Percentiles rank a stretch among this genome's conserved stretches.
Evolutionary conservation across 139 green algal genomes (phyloP).

Genomic region (Raphidocelis subcapitata): DNA sequence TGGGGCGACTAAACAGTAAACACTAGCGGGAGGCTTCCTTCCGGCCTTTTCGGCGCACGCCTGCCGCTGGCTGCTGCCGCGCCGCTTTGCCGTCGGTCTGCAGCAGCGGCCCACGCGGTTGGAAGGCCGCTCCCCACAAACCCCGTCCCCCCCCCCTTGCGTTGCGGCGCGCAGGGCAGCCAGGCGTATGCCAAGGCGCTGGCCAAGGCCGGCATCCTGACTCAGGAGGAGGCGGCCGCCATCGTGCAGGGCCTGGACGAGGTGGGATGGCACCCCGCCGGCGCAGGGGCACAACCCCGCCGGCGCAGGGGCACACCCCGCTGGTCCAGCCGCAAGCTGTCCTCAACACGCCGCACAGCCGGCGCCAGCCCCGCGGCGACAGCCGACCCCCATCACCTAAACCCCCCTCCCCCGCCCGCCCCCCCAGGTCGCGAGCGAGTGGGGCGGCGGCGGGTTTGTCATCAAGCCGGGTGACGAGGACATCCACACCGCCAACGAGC

Average conservation of each 20-base stretch:
- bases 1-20: too few species aligned
- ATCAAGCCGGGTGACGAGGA: conserved; percentile 92
- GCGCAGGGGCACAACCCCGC: too few species aligned
- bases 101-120: too few species aligned
- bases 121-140: too few species aligned
- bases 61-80: too few species aligned
- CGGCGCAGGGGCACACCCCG: too few species aligned
- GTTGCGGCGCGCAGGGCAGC: conserved; percentile 63
- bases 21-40: neutral
- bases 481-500: conserved; percentile 98
- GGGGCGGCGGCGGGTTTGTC: conserved; percentile 73
- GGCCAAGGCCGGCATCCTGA: conserved; percentile 84
- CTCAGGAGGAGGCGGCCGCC: conserved; percentile 66
- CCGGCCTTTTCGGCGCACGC: too few species aligned
- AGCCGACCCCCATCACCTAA: neutral
- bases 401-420: neutral
- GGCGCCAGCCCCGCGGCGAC: too few species aligned
- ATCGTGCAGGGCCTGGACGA: conserved; percentile 79
- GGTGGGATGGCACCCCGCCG: conserved; percentile 41
- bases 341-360: too few species aligned
- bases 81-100: too few species aligned
- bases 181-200: conserved; percentile 92
- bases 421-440: conserved; percentile 67
- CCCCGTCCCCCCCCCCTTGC: neutral
- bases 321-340: too few species aligned